Percentiles rank a stretch among this genome's conserved stretches.
Evolutionary conservation across 2,329 filamentous ascomycete species (phyloP).

Genomic region (Fusarium tanahbumbuense): DNA sequence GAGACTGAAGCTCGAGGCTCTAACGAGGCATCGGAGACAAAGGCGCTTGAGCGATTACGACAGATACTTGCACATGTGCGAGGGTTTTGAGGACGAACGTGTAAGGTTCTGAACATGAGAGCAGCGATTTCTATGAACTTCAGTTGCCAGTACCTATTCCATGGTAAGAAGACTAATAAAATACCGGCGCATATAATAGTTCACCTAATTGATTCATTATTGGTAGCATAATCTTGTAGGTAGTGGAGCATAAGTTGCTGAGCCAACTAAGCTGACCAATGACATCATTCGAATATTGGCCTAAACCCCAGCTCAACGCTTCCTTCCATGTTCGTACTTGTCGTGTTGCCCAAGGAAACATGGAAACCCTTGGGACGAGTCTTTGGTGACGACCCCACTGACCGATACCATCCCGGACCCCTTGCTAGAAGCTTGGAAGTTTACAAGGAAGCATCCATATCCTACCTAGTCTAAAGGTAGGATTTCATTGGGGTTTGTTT

Average conservation of each 20-base stretch:
- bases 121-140: not conserved
- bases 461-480: not conserved
- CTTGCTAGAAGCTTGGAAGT: slow-evolving; percentile 27
- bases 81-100: slow-evolving; percentile 37
- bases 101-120: not conserved
- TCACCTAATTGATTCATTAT: not conserved
- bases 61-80: slow-evolving; percentile 55
- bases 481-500: slow-evolving; percentile 7
- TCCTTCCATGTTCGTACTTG: slow-evolving; percentile 24
- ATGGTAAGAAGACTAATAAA: not conserved
- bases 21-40: slow-evolving; percentile 36
- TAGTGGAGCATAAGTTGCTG: slow-evolving; percentile 42
- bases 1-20: slow-evolving; percentile 47
- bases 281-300: slow-evolving; percentile 43
- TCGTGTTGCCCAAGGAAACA: slow-evolving; percentile 32
- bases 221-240: not conserved
- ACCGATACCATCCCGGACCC: slow-evolving; percentile 31
- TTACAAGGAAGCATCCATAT: slow-evolving; percentile 23
- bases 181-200: not conserved
- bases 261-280: slow-evolving; percentile 46
- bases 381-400: slow-evolving; percentile 33
- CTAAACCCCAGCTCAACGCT: slow-evolving; percentile 12
- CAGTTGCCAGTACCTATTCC: not conserved
- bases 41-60: slow-evolving; percentile 51
- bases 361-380: slow-evolving; percentile 11